phyloP scores from a whole-genome alignment of 495 filamentous ascomycete genomes.

The Aspergillus biplanus region DNA sequence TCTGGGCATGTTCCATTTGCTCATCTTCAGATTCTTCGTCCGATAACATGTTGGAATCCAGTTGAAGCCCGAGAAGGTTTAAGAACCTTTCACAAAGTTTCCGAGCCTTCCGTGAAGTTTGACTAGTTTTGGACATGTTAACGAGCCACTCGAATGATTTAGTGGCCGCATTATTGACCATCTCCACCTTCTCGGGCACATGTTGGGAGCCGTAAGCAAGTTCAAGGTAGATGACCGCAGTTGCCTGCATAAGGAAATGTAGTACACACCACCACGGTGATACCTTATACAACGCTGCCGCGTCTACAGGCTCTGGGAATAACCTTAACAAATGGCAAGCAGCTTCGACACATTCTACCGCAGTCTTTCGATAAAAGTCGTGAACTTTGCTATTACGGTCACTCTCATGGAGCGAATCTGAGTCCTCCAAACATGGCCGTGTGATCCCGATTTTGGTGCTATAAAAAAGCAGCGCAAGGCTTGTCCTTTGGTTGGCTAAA shows the following conservation, averaged over 20 bases:
- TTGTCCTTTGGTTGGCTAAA: constrained; percentile 44
- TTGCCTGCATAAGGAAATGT: constrained; percentile 66
- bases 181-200: constrained; percentile 54
- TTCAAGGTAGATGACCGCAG: constrained; percentile 61
- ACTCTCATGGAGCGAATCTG: constrained; percentile 43
- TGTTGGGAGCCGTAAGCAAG: constrained; percentile 57
- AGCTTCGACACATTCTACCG: constrained; percentile 59
- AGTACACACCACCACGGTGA: constrained; percentile 67
- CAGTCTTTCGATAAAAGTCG: constrained; percentile 55
- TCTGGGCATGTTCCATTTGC: neutral
- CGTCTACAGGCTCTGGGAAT: constrained; percentile 50
- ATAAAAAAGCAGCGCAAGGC: constrained; percentile 58
- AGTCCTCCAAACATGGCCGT: constrained; percentile 61
- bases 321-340: constrained; percentile 58
- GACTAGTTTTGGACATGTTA: constrained; percentile 48
- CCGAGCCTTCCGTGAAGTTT: constrained; percentile 54
- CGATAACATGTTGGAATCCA: constrained; percentile 21
- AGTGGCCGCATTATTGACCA: constrained; percentile 56
- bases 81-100: constrained; percentile 54
- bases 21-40: neutral
- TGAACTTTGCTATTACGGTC: constrained; percentile 36
- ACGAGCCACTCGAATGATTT: constrained; percentile 59
- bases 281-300: constrained; percentile 48
- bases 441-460: constrained; percentile 63
- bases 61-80: constrained; percentile 23